Evolutionary conservation across 208 protist genomes (phyloP).

Genomic region (Wallacemonas sp.): DNA sequence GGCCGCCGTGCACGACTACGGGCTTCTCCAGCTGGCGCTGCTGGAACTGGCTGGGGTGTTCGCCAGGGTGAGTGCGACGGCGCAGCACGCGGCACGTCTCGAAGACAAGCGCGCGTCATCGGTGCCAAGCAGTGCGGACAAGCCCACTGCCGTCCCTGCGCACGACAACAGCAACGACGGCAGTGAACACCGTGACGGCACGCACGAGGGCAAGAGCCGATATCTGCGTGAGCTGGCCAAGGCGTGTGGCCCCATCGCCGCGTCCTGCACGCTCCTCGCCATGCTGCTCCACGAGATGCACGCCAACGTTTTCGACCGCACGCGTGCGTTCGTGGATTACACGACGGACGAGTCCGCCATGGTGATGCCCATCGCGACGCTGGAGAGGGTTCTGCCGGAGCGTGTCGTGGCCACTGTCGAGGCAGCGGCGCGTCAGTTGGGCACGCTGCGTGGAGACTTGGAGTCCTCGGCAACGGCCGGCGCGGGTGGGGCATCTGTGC

Average conservation of each 20-base stretch:
- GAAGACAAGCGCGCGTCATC: no score
- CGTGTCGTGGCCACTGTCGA: slow-evolving; percentile 39
- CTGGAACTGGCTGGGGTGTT: slow-evolving; percentile 60
- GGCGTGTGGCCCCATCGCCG: slow-evolving; percentile 34
- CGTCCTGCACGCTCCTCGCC: slow-evolving; percentile 52
- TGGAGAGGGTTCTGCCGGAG: slow-evolving; percentile 33
- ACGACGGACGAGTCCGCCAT: slow-evolving; percentile 48
- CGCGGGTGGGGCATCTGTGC: background rate
- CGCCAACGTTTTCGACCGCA: slow-evolving; percentile 61
- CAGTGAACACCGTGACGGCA: no score
- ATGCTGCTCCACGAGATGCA: slow-evolving; percentile 68
- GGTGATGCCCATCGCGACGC: slow-evolving; percentile 20
- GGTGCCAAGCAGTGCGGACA: no score
- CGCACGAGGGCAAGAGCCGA: background rate
- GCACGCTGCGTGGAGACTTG: slow-evolving; percentile 12
- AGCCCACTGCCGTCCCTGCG: no score
- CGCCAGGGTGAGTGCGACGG: slow-evolving; percentile 7
- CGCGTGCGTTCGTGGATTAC: slow-evolving; percentile 64
- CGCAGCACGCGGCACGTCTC: background rate
- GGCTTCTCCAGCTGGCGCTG: slow-evolving; percentile 51
- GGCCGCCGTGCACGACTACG: slow-evolving; percentile 69
- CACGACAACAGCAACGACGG: no score
- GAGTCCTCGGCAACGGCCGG: background rate
- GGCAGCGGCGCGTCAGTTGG: slow-evolving; percentile 25
- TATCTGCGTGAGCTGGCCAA: slow-evolving; percentile 4